These are phyloP conservation scores for Penicillium pulvis DNA, from an alignment of 495 filamentous ascomycete genomes.

Conservation along the genomic window DNA sequence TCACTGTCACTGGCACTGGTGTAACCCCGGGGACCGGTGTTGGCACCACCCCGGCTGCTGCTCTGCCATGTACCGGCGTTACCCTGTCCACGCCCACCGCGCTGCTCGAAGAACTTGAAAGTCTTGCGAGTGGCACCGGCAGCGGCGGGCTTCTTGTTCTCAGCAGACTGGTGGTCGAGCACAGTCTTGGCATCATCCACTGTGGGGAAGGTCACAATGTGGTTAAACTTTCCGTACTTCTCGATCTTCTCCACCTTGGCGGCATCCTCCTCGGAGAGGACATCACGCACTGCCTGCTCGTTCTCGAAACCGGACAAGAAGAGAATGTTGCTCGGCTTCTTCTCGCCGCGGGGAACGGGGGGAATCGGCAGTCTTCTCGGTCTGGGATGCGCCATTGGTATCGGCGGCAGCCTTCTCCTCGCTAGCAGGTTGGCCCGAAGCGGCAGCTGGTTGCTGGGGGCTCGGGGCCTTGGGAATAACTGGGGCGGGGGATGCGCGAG, in stretches of 20 bases:
- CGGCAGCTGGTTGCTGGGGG: slow-evolving; percentile 48
- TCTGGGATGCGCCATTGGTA: slow-evolving; percentile 40
- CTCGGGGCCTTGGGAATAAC: slow-evolving; percentile 58
- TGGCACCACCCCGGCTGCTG: slow-evolving; percentile 60
- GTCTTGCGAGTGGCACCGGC: slow-evolving; percentile 69
- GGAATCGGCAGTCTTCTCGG: slow-evolving; percentile 42
- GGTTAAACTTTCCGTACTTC: slow-evolving; percentile 68
- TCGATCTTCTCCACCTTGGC: slow-evolving; percentile 77
- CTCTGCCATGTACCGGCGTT: slow-evolving; percentile 76
- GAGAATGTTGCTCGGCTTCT: slow-evolving; percentile 70
- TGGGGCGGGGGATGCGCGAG: slow-evolving; percentile 51
- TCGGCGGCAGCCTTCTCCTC: slow-evolving; percentile 40
- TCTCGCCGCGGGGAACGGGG: slow-evolving; percentile 43
- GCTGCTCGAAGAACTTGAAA: slow-evolving; percentile 77
- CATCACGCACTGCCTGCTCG: slow-evolving; percentile 73
- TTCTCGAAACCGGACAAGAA: slow-evolving; percentile 80
- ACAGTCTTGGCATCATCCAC: slow-evolving; percentile 76
- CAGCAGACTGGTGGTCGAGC: slow-evolving; percentile 68
- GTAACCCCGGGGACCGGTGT: slow-evolving; percentile 64
- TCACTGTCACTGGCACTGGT: slow-evolving; percentile 87
- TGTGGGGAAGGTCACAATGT: slow-evolving; percentile 77
- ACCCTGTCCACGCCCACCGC: slow-evolving; percentile 53
- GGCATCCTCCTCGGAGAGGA: slow-evolving; percentile 81
- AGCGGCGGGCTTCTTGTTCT: slow-evolving; percentile 66
- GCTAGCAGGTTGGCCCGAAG: slow-evolving; percentile 37